Conservation (phyloP, 2,329 filamentous ascomycete species). For the Aspergillus fijiensis region DNA sequence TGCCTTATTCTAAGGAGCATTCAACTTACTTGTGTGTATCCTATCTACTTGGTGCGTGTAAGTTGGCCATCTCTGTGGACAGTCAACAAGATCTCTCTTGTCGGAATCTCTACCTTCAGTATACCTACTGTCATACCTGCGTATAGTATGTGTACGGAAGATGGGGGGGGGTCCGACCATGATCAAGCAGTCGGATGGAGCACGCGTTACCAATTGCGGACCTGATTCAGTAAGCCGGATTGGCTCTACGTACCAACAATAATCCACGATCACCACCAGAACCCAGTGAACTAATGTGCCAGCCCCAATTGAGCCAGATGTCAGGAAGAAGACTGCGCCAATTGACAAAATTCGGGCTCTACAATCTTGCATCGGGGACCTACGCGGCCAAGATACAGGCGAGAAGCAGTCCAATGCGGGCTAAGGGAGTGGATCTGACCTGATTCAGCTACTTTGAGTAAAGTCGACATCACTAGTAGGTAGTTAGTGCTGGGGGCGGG, state of each 20-base stretch:
- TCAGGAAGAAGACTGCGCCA: not conserved
- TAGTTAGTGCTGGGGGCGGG: too few species aligned
- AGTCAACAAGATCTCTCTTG: too few species aligned
- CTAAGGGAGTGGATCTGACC: not conserved
- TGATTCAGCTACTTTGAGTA: not conserved
- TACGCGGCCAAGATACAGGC: not conserved
- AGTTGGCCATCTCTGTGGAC: too few species aligned
- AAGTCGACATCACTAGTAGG: too few species aligned
- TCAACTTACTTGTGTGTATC: too few species aligned
- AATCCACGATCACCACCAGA: not conserved
- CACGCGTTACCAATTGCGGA: not conserved
- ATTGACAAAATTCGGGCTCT: slow-evolving; percentile 3
- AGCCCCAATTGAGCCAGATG: not conserved
- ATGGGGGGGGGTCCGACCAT: too few species aligned
- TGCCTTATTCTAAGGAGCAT: too few species aligned
- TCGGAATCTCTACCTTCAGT: too few species aligned
- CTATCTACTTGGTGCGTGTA: too few species aligned
- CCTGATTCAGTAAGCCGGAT: not conserved
- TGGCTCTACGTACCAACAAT: not conserved
- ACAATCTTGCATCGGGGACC: slow-evolving; percentile 7
- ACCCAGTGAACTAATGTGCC: slow-evolving; percentile 4
- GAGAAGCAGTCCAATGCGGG: not conserved
- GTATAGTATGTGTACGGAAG: too few species aligned
- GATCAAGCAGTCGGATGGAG: too few species aligned
- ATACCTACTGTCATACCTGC: too few species aligned